These are phyloP conservation scores for Diaporthe vaccinii DNA, from an alignment of 2,329 filamentous ascomycete species.

Conservation along the genomic window DNA sequence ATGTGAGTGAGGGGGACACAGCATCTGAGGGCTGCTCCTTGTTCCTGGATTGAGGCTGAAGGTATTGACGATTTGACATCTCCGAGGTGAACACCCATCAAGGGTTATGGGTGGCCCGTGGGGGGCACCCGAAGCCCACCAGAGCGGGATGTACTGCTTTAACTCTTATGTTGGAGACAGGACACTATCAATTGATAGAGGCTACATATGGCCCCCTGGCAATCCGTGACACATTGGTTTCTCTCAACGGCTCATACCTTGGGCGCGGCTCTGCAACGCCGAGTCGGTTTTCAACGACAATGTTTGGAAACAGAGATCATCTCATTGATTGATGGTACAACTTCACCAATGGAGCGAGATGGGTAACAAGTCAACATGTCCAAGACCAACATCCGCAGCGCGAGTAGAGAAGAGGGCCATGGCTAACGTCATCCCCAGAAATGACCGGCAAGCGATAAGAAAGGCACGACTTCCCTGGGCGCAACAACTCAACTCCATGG, in stretches of 20 bases:
- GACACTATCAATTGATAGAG: not conserved
- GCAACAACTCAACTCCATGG: not conserved
- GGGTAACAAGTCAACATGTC: not conserved
- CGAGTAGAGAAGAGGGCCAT: not conserved
- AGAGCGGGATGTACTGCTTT: slow-evolving; percentile 14
- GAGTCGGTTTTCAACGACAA: slow-evolving; percentile 25
- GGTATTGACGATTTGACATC: slow-evolving; percentile 8
- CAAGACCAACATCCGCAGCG: not conserved
- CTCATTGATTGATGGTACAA: not conserved
- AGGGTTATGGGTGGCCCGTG: slow-evolving; percentile 8
- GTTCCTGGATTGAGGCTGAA: slow-evolving; percentile 29
- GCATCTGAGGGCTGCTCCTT: not conserved
- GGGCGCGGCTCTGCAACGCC: slow-evolving; percentile 31
- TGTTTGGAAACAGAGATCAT: not conserved
- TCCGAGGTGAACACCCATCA: slow-evolving; percentile 26
- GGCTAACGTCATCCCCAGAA: slow-evolving; percentile 14
- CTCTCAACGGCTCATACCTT: slow-evolving; percentile 12
- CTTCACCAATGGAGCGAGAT: not conserved
- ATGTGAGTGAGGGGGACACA: slow-evolving; percentile 9
- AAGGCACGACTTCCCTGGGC: not conserved
- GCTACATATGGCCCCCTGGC: slow-evolving; percentile 7
- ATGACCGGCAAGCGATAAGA: not conserved
- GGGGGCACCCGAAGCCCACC: slow-evolving; percentile 2
- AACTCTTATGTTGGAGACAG: not conserved
- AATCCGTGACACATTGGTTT: slow-evolving; percentile 36